phyloP scores from a whole-genome alignment of 192 early-diverging fungal species.

The Coemansia furcata region DNA sequence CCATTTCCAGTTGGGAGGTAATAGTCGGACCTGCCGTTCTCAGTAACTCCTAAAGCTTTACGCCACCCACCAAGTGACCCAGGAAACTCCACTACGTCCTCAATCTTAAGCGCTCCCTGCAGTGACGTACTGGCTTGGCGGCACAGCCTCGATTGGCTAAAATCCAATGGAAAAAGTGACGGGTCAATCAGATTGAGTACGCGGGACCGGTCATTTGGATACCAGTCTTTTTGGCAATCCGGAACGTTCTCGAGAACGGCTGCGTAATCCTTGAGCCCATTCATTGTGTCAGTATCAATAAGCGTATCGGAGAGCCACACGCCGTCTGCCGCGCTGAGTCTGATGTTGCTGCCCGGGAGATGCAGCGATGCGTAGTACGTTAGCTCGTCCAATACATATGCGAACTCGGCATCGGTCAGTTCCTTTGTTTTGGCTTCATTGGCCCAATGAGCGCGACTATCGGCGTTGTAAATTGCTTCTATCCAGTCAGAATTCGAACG shows the following conservation, averaged over 20 bases:
- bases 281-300: conserved; percentile 10
- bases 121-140: conserved; percentile 14
- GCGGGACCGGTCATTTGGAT: conserved; percentile 48
- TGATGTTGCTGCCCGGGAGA: conserved; percentile 12
- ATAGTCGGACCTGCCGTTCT: not conserved
- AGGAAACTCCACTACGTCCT: not conserved
- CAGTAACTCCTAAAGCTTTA: not conserved
- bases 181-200: conserved; percentile 55
- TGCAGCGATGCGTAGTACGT: conserved; percentile 28
- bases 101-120: not conserved
- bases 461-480: conserved; percentile 13
- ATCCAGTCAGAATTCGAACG: conserved; percentile 53
- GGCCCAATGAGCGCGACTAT: conserved; percentile 22
- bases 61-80: conserved; percentile 15
- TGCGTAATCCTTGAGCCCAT: conserved; percentile 1
- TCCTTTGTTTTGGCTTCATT: conserved; percentile 15
- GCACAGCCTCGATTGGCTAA: conserved; percentile 10
- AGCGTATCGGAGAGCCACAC: conserved; percentile 44
- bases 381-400: conserved; percentile 50
- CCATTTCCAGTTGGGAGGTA: not conserved
- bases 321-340: conserved; percentile 28
- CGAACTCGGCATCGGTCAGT: conserved; percentile 41
- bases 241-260: not conserved
- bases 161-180: conserved; percentile 52
- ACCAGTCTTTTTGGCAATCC: conserved; percentile 14